Evolutionary conservation across 2,329 filamentous ascomycete species (phyloP).

Genomic region (Xylaria sp.): DNA sequence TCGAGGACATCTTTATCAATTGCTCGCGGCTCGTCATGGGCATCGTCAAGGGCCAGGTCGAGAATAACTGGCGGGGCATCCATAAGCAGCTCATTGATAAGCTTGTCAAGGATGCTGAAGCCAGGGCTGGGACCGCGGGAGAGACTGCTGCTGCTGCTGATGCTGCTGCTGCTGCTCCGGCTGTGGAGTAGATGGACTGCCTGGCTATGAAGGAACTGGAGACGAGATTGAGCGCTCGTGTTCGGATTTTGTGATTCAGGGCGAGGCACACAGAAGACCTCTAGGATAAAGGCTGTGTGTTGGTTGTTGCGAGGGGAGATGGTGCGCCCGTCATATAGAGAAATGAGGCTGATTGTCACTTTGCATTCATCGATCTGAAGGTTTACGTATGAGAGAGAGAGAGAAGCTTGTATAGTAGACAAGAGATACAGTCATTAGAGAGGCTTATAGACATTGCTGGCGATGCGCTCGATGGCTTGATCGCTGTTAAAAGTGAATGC

Average conservation of each 20-base stretch:
- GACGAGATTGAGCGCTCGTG: background rate
- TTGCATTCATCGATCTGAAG: background rate
- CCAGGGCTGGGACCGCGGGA: background rate
- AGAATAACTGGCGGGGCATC: conserved; percentile 62
- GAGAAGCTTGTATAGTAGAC: conserved; percentile 15
- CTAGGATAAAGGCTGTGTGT: background rate
- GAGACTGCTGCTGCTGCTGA: background rate
- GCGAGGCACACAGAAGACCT: background rate
- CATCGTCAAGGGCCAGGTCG: conserved; percentile 63
- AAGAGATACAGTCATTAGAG: conserved; percentile 16
- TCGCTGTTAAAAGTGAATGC: background rate
- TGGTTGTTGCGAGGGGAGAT: background rate
- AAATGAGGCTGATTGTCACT: background rate
- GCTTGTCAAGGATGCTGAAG: conserved; percentile 50
- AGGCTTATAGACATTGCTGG: conserved; percentile 18
- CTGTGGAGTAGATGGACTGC: background rate
- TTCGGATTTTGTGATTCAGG: background rate
- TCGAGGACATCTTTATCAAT: conserved; percentile 62
- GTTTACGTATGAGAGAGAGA: background rate
- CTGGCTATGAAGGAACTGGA: background rate
- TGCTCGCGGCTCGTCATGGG: conserved; percentile 63
- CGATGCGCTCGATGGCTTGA: background rate
- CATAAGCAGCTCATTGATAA: conserved; percentile 61
- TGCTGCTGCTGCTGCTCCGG: background rate
- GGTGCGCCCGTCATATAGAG: background rate